These are phyloP conservation scores for Trichoderma sp. DNA, from an alignment of 2,329 filamentous ascomycete species.

Conservation along the genomic window DNA sequence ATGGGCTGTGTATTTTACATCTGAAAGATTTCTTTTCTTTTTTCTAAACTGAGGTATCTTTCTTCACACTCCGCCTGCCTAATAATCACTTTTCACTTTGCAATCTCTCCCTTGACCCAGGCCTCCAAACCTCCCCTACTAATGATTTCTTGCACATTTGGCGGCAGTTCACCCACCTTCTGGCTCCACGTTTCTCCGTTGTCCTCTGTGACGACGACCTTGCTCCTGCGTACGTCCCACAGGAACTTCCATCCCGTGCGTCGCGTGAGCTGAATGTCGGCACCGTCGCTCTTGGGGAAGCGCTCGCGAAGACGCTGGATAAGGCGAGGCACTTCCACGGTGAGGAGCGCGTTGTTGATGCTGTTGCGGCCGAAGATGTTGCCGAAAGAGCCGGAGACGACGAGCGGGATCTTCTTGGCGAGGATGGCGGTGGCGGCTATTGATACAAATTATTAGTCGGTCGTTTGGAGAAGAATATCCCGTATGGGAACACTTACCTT, in stretches of 20 bases:
- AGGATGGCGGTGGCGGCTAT: not conserved
- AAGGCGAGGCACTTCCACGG: constrained; percentile 66
- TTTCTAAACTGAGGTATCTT: not conserved
- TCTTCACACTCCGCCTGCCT: not conserved
- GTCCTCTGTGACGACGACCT: constrained; percentile 67
- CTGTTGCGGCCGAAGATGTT: constrained; percentile 78
- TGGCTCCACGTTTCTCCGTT: constrained; percentile 69
- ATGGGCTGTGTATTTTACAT: not conserved
- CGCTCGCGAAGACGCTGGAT: constrained; percentile 63
- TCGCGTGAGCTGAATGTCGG: constrained; percentile 49
- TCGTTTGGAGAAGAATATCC: not conserved
- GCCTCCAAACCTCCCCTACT: constrained; percentile 63
- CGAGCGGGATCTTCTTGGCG: constrained; percentile 59
- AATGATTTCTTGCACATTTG: constrained; percentile 77
- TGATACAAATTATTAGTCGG: not conserved
- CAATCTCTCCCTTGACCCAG: constrained; percentile 74
- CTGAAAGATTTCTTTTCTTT: not conserved
- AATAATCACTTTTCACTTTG: not conserved
- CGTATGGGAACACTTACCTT: not conserved
- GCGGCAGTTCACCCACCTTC: constrained; percentile 77
- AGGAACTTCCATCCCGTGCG: constrained; percentile 79
- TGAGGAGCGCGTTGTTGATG: constrained; percentile 73
- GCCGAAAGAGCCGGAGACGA: constrained; percentile 76
- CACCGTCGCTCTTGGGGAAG: constrained; percentile 52
- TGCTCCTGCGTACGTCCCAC: constrained; percentile 75